Conservation (phyloP, 352 stramenopile genomes). For the Phytophthora nicotianae region DNA sequence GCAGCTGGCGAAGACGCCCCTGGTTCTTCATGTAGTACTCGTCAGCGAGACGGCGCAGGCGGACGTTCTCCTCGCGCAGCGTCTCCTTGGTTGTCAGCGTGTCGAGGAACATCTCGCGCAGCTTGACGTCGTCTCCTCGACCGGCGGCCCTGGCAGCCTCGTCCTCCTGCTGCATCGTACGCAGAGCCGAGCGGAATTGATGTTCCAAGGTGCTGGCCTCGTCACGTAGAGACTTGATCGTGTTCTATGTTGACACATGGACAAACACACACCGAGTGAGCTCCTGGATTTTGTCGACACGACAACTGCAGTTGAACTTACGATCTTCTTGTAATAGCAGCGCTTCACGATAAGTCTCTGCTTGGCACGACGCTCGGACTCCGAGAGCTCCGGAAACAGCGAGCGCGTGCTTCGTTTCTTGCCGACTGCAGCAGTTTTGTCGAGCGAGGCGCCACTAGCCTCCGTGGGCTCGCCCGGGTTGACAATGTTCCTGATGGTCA, state of each 20-base stretch:
- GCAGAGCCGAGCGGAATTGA: conserved; percentile 44
- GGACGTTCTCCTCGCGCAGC: conserved; percentile 67
- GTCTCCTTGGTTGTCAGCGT: conserved; percentile 56
- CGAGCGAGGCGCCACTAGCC: conserved; percentile 21
- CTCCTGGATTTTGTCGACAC: conserved; percentile 27
- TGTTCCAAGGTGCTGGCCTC: conserved; percentile 50
- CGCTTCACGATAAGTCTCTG: conserved; percentile 76
- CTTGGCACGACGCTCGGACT: conserved; percentile 63
- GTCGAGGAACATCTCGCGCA: conserved; percentile 49
- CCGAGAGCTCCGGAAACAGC: conserved; percentile 45
- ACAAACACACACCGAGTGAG: conserved; percentile 26
- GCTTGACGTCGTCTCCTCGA: conserved; percentile 22
- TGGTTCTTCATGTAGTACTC: conserved; percentile 87
- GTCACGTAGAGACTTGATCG: conserved; percentile 64
- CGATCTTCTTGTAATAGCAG: conserved; percentile 85
- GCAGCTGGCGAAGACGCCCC: conserved; percentile 56
- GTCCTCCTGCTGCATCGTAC: conserved; percentile 39
- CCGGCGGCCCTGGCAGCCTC: conserved; percentile 18
- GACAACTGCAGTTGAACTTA: conserved; percentile 43
- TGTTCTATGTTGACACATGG: conserved; percentile 48
- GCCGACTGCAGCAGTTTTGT: conserved; percentile 8
- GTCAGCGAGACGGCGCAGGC: conserved; percentile 64
- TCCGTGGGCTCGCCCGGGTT: conserved; percentile 28
- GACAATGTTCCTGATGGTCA: conserved; percentile 36
- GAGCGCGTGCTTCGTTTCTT: conserved; percentile 64